Evolutionary conservation across 768 basidiomycete genomes (phyloP).

Genomic region (Basidioascus undulatus): DNA sequence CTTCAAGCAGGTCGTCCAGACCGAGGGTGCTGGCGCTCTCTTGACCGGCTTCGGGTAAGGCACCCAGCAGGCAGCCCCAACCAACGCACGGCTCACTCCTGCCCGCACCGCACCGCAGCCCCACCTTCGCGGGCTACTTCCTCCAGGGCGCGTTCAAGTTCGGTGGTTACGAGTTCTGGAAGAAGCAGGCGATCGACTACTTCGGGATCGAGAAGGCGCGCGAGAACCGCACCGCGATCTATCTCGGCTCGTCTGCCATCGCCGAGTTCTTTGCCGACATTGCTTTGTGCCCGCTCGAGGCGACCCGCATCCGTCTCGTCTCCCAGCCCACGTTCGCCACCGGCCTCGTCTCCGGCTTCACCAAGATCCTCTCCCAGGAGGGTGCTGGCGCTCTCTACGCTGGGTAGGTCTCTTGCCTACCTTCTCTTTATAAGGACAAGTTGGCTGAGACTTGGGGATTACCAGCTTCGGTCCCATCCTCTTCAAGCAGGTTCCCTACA

Average conservation of each 20-base stretch:
- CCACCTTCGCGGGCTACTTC: slow-evolving; percentile 73
- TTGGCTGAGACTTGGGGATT: no score
- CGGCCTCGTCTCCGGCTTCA: slow-evolving; percentile 21
- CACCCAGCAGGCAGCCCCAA: no score
- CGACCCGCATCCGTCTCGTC: slow-evolving; percentile 23
- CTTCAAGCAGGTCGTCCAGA: slow-evolving; percentile 40
- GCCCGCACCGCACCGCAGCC: no score
- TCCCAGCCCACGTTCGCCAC: slow-evolving; percentile 22
- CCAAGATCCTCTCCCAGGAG: slow-evolving; percentile 20
- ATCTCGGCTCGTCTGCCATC: slow-evolving; percentile 1
- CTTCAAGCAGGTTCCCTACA: slow-evolving; percentile 69
- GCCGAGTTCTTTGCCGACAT: slow-evolving; percentile 79
- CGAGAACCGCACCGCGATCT: slow-evolving; percentile 22
- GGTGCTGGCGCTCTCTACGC: slow-evolving; percentile 24
- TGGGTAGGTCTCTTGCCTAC: slow-evolving; percentile 13
- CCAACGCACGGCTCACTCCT: no score
- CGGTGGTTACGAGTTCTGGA: slow-evolving; percentile 88
- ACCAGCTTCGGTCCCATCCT: slow-evolving; percentile 22
- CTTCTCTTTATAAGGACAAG: no score
- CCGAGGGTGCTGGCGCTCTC: slow-evolving; percentile 64
- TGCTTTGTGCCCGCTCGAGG: slow-evolving; percentile 76
- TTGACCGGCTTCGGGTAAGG: slow-evolving; percentile 93
- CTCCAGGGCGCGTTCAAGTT: slow-evolving; percentile 97
- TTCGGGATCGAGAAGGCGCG: slow-evolving; percentile 55
- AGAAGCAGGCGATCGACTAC: slow-evolving; percentile 71